These are phyloP conservation scores for Lonicera japonica DNA, from an alignment of 129 eudicot species.

Conservation along the genomic window DNA sequence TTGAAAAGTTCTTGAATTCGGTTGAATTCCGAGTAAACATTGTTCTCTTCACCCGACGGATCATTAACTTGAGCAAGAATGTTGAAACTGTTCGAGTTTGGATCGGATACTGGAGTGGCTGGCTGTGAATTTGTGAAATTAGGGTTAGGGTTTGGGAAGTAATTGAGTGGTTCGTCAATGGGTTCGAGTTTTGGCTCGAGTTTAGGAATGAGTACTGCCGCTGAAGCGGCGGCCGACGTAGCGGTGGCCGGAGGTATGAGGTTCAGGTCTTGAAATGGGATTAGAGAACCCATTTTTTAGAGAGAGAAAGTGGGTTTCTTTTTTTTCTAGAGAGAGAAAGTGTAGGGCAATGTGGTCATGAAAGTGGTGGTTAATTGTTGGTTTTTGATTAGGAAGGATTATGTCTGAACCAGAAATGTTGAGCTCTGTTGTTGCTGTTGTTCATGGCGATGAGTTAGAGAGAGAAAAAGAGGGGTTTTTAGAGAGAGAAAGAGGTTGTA, in stretches of 20 bases:
- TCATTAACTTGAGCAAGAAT: background rate
- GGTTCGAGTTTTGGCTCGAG: slow-evolving; percentile 57
- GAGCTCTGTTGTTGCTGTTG: too few relatives aligned
- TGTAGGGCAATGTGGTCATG: too few relatives aligned
- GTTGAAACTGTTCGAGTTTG: background rate
- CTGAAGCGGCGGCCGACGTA: background rate
- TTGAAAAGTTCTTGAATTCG: slow-evolving; percentile 49
- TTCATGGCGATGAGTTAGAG: too few relatives aligned
- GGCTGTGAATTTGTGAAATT: slow-evolving; percentile 9
- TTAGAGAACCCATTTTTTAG: slow-evolving; percentile 37
- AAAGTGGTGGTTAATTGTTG: too few relatives aligned
- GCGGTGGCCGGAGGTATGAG: slow-evolving; percentile 29
- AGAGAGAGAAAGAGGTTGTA: too few relatives aligned
- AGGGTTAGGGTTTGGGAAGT: slow-evolving; percentile 12
- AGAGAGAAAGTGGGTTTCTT: too few relatives aligned
- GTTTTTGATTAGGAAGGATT: too few relatives aligned
- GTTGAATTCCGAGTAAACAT: slow-evolving; percentile 35
- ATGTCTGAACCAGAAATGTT: too few relatives aligned
- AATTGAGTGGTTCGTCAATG: slow-evolving; percentile 24
- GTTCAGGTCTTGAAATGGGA: slow-evolving; percentile 42
- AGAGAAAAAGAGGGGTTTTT: too few relatives aligned
- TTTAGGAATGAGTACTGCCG: slow-evolving; percentile 24
- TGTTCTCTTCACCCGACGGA: background rate
- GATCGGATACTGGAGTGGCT: background rate
- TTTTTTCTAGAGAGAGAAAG: too few relatives aligned